Evolutionary conservation across 805 yeast species (phyloP), one percentile per base, ranked within the genome.

Genomic region (Grigorovia jiainica): DNA sequence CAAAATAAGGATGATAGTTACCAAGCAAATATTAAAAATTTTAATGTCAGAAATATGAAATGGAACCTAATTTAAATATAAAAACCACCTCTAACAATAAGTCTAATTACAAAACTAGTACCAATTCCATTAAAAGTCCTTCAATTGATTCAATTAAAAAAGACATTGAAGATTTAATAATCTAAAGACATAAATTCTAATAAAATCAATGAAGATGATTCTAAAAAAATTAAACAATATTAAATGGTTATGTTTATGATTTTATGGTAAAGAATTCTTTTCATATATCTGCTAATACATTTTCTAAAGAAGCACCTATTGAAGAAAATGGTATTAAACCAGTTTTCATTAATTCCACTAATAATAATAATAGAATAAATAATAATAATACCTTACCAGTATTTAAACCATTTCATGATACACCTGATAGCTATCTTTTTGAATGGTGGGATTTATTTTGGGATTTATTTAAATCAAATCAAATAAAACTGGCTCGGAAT

Each of bases 391-490:
- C 37, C 79, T 79, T 21, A 54, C 67, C 39, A 52, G 60, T 40
- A 60, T 32, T 38, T 33, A 15, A 58, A 58, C 51, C 67, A 44
- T 49, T 4, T 24, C 60, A 54, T 72, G 92, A 87, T 55, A 82
- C 94, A 2, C 92, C 94, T 0, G 85, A 81, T 52, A 92, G 95
- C 6, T 87, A 86, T 54, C 64, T 87, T 19, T 80, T 76, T 54
- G 97, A 89, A 60, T 87, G 97, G 97, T 87, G 96, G 96, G 87
- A 79, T 67, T 78, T 89, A 15, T 89, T 87, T 58, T 89, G 96
- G 96, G 96, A 87, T 58, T 79, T 87, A 23, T 85, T 82, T 62
- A 83, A 83, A 95, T 94, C 3, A 72, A 87, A 51, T 78, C 85
- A 34, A 78, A 75, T 47, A 67, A 79, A 44, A 81, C 77, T 13